Evolutionary conservation across 2,329 filamentous ascomycete genomes (phyloP), one percentile per base, ranked within the genome.

Genomic region (Orbilia ellipsospora): DNA sequence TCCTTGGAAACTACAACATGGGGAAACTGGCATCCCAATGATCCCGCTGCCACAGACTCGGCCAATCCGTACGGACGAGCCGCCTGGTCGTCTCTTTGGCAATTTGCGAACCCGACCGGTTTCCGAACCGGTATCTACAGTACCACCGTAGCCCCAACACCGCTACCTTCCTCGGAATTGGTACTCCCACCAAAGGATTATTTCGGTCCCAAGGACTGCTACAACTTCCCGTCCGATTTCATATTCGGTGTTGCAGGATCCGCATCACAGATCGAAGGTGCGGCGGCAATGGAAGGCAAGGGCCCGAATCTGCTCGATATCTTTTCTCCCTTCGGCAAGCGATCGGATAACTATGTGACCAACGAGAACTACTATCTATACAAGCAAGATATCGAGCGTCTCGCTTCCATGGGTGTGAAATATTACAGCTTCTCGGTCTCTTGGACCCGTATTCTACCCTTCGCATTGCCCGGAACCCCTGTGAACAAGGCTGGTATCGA

Each of bases 351-450:
- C 40, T 59, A 83, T 65, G 81, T 82, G 40, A 84, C 84, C 1
- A 86, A 84, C 51, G 85, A 86, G 80, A 83, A 87, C 66, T 87
- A 87, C 78, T 87, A 86, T 74, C 80, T 86, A 6, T 87, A 87
- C 78, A 87, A 87, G 79, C 86, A 87, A 80, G 85, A 87, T 50
- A 86, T 88, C 51, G 85, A 85, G 69, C 83, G 86, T 0, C 81
- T 87, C 8, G 85, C 86, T 0, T 82, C 84, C 2, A 83, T 88
- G 80, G 86, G 86, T 0, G 83, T 86, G 7, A 83, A 83, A 52
- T 84, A 86, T 56, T 87, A 86, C 79, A 84, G 85, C 1, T 87
- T 87, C 75, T 85, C 84, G 3, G 85, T 87, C 65, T 80, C 85
- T 0, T 87, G 86, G 86, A 82, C 84, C 0, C 81, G 86, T 4